Percentiles rank a stretch among this genome's conserved stretches.
phyloP scores from a whole-genome alignment of 2,329 filamentous ascomycete genomes.

The Hypoxylon sp. region DNA sequence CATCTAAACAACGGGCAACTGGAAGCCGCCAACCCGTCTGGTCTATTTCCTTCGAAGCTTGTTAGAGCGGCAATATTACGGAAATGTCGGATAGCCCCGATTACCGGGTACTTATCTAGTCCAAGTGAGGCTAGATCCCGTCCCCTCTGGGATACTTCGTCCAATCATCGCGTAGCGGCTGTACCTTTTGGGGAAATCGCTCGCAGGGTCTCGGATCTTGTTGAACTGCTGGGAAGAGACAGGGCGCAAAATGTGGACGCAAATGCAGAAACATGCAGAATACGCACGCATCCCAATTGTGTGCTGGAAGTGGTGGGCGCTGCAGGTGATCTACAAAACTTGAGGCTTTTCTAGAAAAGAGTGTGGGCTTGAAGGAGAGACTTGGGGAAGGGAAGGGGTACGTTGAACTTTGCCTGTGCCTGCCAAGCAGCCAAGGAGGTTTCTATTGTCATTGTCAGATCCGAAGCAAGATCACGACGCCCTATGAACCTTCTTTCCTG shows the following conservation, averaged over 20 bases:
- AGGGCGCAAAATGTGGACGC: constrained; percentile 5
- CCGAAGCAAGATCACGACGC: constrained; percentile 33
- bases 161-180: constrained; percentile 33
- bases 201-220: constrained; percentile 15
- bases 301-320: constrained; percentile 12
- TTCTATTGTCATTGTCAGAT: constrained; percentile 25
- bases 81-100: constrained; percentile 19
- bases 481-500: constrained; percentile 20
- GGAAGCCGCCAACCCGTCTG: constrained; percentile 1
- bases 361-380: constrained; percentile 1
- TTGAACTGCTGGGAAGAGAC: neutral
- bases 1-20: constrained; percentile 9
- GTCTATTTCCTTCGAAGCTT: constrained; percentile 15
- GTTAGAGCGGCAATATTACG: constrained; percentile 32
- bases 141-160: neutral
- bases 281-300: constrained; percentile 17
- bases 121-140: constrained; percentile 25
- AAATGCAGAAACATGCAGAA: neutral
- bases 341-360: constrained; percentile 24
- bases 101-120: constrained; percentile 27
- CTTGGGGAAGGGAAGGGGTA: neutral
- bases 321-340: constrained; percentile 24
- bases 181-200: constrained; percentile 38
- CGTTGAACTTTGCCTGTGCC: constrained; percentile 21
- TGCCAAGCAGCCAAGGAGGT: constrained; percentile 41